These are phyloP conservation scores for Tylopilus rubrobrunneus DNA, from an alignment of 768 basidiomycete genomes.

Conservation along the genomic window DNA sequence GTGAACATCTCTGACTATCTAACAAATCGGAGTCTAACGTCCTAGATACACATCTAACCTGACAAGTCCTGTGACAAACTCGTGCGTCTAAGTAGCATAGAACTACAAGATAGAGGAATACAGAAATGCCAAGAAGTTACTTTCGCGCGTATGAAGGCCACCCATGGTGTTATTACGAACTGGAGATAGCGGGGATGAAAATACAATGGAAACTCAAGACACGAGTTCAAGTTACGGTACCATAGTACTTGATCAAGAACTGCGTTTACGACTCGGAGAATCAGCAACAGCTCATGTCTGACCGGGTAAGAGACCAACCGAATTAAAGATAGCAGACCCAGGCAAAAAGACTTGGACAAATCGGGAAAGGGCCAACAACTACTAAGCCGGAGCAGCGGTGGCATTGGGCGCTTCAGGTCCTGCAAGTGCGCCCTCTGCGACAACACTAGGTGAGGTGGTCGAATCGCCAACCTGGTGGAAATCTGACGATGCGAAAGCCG, in stretches of 20 bases:
- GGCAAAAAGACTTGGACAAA: conserved; percentile 1
- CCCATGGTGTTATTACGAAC: conserved; percentile 14
- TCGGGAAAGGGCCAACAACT: not conserved
- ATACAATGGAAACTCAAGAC: conserved; percentile 2
- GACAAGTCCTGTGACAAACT: conserved; percentile 8
- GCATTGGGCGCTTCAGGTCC: conserved; percentile 45
- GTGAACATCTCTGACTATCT: not conserved
- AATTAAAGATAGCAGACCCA: conserved; percentile 5
- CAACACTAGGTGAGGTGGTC: conserved; percentile 29
- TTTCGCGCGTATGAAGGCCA: conserved; percentile 6
- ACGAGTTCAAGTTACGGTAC: conserved; percentile 8
- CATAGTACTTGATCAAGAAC: conserved; percentile 11
- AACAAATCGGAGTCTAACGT: not conserved
- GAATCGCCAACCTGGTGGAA: conserved; percentile 77
- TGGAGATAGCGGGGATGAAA: not conserved
- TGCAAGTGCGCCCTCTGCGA: conserved; percentile 65
- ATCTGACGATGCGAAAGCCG: conserved; percentile 39
- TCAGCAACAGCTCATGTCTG: not conserved
- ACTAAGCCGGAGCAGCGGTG: conserved; percentile 15
- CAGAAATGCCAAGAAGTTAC: conserved; percentile 9
- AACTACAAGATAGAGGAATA: conserved; percentile 6
- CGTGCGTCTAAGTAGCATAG: conserved; percentile 3
- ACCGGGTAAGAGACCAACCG: conserved; percentile 10
- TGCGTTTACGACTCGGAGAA: not conserved
- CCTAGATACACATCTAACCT: conserved; percentile 9